Base-by-base conservation (phyloP, 257 asterid genomes). In the Solanum medicagineum region DNA sequence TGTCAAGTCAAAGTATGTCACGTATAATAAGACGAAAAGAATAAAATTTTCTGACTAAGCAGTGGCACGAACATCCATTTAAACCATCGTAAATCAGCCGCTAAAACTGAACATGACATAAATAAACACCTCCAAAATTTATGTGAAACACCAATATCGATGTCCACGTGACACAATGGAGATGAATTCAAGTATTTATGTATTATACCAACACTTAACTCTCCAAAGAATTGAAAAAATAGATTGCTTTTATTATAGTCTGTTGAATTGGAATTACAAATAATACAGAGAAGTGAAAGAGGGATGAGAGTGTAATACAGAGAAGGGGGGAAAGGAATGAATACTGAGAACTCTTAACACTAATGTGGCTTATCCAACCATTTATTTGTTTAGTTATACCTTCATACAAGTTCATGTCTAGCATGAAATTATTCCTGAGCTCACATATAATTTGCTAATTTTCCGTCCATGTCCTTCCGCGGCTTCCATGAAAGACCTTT, bases 71-170 rank as follows among this genome's bases (percentile, higher is more conserved):
- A 29, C 3, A 29, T 3, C 32, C 32, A 29, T 29, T 29, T 29
- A 29, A 29, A 29, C 32, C 32, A 1, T 29, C 32, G 2, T 29
- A 29, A 29, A 29, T 29, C 32, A 29, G 3, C 32, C 32, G 32
- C 32, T 29, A 0, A 29, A 2, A 29, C 0, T 29, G 32, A 29
- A 29, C 32, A 29, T 29, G 3, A 29, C 32, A 29, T 29, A 29
- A 29, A 29, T 29, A 29, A 13, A 26, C 42, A 63, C 20, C 10
- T 63, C 42, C 10, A 63, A 63, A 63, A 63, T 24, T 0, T 63
- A 6, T 22, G 1, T 63, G 42, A 12, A 10, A 26, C 1, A 1
- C 12, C 0, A 63, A 24, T 0, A 1, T 29, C 32, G 2, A 5
- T 63, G 4, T 65, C 71, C 19, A 65, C 42, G 4, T 22, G 70